phyloP scores from a whole-genome alignment of 2,329 filamentous ascomycete species.

The Huntiella savannae region DNA sequence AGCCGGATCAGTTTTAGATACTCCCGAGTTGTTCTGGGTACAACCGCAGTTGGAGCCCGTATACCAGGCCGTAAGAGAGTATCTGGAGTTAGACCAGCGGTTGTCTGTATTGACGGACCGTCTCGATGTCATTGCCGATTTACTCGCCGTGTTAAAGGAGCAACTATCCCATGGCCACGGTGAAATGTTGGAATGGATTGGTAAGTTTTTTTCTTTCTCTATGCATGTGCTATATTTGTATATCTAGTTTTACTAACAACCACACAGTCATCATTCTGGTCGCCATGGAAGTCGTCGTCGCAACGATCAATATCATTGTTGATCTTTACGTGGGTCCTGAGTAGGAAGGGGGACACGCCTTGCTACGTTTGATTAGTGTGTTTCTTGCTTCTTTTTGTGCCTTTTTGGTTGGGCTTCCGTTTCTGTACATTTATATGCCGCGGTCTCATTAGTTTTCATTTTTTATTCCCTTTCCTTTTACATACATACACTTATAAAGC shows the following conservation, averaged over 20 bases:
- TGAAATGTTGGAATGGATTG: slow-evolving; percentile 78
- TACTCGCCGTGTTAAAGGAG: slow-evolving; percentile 85
- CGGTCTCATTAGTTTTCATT: background rate
- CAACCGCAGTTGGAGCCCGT: slow-evolving; percentile 93
- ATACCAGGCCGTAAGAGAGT: slow-evolving; percentile 85
- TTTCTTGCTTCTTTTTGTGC: background rate
- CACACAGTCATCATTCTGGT: slow-evolving; percentile 74
- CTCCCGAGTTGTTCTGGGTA: slow-evolving; percentile 94
- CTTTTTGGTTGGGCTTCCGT: background rate
- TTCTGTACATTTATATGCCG: background rate
- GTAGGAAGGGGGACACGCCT: background rate
- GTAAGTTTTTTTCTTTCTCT: slow-evolving; percentile 27
- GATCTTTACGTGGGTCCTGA: slow-evolving; percentile 51
- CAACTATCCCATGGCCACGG: slow-evolving; percentile 86
- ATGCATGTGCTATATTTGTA: background rate
- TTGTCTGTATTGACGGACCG: slow-evolving; percentile 78
- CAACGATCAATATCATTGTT: slow-evolving; percentile 84
- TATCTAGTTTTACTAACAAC: slow-evolving; percentile 4
- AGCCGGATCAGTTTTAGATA: slow-evolving; percentile 89
- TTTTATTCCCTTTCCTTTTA: background rate
- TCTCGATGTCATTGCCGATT: slow-evolving; percentile 70
- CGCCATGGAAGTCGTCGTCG: slow-evolving; percentile 84
- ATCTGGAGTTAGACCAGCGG: slow-evolving; percentile 94
- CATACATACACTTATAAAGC: background rate
- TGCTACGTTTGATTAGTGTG: background rate